A percentile compares a stretch with the other conserved stretches of the same genome.
Evolutionary conservation across 306 rosid genomes (phyloP).

Genomic region (Boehmeria nivea): DNA sequence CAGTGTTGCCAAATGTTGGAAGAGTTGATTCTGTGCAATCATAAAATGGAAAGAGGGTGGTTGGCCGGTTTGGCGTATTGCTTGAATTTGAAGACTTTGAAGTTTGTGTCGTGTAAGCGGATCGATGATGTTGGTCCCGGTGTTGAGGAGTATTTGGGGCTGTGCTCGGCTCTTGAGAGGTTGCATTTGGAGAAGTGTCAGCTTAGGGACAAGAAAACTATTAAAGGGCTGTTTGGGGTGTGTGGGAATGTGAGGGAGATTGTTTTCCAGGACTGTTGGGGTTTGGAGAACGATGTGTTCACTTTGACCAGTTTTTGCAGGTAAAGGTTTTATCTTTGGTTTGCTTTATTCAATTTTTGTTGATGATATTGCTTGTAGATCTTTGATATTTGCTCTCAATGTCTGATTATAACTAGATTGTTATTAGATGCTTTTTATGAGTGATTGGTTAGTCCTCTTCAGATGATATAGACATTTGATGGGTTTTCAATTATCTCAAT

Average conservation of each 20-base stretch:
- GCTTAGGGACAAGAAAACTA: slow-evolving; percentile 42
- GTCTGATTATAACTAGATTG: no score
- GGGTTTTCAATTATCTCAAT: no score
- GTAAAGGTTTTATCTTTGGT: slow-evolving; percentile 24
- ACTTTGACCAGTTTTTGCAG: slow-evolving; percentile 51
- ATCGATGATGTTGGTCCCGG: slow-evolving; percentile 76
- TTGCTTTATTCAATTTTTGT: background rate
- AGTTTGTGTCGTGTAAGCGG: slow-evolving; percentile 47
- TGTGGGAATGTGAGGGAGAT: slow-evolving; percentile 65
- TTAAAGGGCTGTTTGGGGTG: slow-evolving; percentile 44
- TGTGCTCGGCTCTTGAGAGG: slow-evolving; percentile 55
- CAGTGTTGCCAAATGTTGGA: slow-evolving; percentile 85
- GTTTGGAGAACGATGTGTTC: slow-evolving; percentile 50
- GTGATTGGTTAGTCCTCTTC: no score
- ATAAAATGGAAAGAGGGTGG: slow-evolving; percentile 92
- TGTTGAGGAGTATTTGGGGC: slow-evolving; percentile 62
- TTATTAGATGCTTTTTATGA: background rate
- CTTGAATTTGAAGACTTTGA: slow-evolving; percentile 73
- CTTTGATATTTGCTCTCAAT: background rate
- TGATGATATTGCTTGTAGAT: background rate
- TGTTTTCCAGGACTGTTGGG: slow-evolving; percentile 82
- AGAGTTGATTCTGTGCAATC: slow-evolving; percentile 62
- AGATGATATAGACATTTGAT: no score
- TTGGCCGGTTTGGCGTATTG: slow-evolving; percentile 62
- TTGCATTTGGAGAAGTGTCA: slow-evolving; percentile 64